Conservation (phyloP, 768 basidiomycete genomes). For the Pleurotus platypus region DNA sequence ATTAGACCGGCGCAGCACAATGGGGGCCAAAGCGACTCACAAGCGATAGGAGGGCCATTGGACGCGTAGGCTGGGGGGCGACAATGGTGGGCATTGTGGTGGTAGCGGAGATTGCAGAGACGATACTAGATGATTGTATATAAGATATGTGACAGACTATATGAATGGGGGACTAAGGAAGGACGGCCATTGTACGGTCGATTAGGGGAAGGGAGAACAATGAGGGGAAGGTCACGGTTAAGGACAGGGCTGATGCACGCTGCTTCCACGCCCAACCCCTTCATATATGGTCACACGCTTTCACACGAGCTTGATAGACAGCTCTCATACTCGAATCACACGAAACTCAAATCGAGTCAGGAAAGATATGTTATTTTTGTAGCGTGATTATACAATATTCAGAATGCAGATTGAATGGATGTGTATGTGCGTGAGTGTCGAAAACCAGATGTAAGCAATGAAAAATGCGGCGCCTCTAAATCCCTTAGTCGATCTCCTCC, state of each 20-base stretch:
- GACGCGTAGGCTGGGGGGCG: constrained; percentile 24
- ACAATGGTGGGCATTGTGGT: constrained; percentile 37
- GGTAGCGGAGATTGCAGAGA: background rate
- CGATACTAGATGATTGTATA: constrained; percentile 25
- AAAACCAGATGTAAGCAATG: constrained; percentile 21
- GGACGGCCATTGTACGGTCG: constrained; percentile 6
- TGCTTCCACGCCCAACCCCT: background rate
- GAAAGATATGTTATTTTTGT: background rate
- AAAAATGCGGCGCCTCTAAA: constrained; percentile 13
- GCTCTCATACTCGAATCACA: too few relatives aligned
- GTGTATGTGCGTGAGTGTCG: constrained; percentile 21
- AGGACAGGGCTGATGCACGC: background rate
- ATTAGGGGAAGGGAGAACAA: background rate
- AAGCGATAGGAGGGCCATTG: background rate
- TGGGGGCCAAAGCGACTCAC: background rate
- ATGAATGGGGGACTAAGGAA: constrained; percentile 19
- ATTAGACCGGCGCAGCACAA: background rate
- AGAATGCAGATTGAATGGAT: constrained; percentile 17
- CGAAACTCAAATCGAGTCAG: too few relatives aligned
- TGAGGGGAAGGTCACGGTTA: constrained; percentile 11
- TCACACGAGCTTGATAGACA: background rate
- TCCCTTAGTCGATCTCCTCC: constrained; percentile 90
- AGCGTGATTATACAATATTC: constrained; percentile 8
- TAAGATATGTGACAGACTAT: constrained; percentile 24
- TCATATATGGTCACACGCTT: constrained; percentile 1